A percentile compares a stretch with the other conserved stretches of the same genome.
Evolutionary conservation across 225 moss, liverwort and hornwort genomes (phyloP).

Genomic region (Anthoceros angustus): DNA sequence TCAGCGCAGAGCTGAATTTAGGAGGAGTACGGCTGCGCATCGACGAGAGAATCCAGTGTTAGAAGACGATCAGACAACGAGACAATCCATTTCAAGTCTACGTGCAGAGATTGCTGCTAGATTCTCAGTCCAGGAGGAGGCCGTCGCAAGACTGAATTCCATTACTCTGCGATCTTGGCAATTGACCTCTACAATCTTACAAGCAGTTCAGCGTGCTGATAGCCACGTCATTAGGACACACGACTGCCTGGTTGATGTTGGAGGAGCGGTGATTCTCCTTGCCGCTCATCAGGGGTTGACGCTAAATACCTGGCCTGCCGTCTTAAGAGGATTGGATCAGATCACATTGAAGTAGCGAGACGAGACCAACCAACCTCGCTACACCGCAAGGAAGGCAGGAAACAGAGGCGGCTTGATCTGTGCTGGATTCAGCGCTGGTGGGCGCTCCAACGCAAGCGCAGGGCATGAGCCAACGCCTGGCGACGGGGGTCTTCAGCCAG

Average conservation of each 20-base stretch:
- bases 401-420: neutral
- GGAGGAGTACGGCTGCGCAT: neutral
- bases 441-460: neutral
- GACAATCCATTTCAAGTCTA: neutral
- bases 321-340: neutral
- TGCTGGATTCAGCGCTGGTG: neutral
- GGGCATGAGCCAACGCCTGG: neutral
- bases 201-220: neutral
- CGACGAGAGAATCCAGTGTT: neutral
- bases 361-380: neutral
- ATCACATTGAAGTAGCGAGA: neutral
- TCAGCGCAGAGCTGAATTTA: neutral
- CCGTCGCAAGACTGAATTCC: neutral
- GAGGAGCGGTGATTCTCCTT: too few species aligned
- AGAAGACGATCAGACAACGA: neutral
- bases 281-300: neutral
- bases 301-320: neutral
- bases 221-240: neutral
- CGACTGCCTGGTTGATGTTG: too few species aligned
- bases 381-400: neutral
- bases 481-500: neutral
- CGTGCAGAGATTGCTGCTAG: neutral
- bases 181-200: neutral
- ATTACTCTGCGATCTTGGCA: neutral
- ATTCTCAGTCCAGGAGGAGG: neutral